Evolutionary conservation across 2,329 filamentous ascomycete species (phyloP), one percentile per base, ranked within the genome.

Genomic region (Cryoendolithus antarcticus): DNA sequence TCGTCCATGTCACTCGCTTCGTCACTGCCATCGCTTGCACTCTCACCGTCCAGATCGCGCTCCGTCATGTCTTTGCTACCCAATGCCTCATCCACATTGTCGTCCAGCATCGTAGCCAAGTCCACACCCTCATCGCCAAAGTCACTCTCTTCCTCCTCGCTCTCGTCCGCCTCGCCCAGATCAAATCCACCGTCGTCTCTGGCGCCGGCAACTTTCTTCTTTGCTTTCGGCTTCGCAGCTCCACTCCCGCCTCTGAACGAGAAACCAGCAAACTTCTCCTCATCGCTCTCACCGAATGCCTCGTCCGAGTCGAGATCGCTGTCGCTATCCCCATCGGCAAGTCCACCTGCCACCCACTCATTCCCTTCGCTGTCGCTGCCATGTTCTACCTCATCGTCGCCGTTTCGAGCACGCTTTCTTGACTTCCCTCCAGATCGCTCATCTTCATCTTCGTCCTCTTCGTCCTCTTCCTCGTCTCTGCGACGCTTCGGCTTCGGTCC

Each of bases 331-430:
- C 72, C 74, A 35, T 72, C 74, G 13, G 80, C 75, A 33, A 58
- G 34, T 35, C 77, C 66, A 19, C 88, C 86, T 37, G 93, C 68
- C 36, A 72, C 79, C 86, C 86, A 94, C 54, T 83, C 77, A 52
- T 93, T 83, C 13, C 86, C 86, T 44, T 88, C 83, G 44, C 81
- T 85, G 55, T 94, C 88, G 49, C 80, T 88, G 7, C 83, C 84
- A 46, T 80, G 77, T 42, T 88, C 82, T 10, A 75, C 68, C 46
- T 72, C 70, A 21, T 66, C 59, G 30, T 67, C 49, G 24, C 24
- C 24, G 9, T 48, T 47, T 13, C 41, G 4, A 13, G 44, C 35
- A 44, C 43, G 12, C 53, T 48, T 39, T 54, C 51, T 32, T 35
- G 45, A 50, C 48, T 39, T 55, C 44, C 12, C 50, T 34, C 27